Evolutionary conservation across 2,329 filamentous ascomycete species (phyloP).

Genomic region (Nemania serpens): DNA sequence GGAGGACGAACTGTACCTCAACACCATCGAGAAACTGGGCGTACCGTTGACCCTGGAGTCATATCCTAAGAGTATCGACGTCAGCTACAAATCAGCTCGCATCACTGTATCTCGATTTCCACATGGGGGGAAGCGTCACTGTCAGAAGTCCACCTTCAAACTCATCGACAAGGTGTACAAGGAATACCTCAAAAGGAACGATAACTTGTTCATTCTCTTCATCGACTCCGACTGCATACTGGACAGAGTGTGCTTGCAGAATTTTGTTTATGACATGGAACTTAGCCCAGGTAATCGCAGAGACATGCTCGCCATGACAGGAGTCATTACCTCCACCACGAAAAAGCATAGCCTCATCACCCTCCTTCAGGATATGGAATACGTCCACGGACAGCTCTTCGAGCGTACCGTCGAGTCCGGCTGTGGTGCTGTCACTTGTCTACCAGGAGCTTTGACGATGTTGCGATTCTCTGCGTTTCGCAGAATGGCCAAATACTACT

Average conservation of each 20-base stretch:
- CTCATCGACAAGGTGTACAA: conserved; percentile 92
- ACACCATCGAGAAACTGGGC: conserved; percentile 82
- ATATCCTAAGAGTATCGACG: conserved; percentile 89
- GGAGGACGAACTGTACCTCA: conserved; percentile 86
- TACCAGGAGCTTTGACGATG: conserved; percentile 94
- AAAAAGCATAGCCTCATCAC: conserved; percentile 88
- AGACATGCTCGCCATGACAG: conserved; percentile 97
- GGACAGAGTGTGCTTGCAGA: conserved; percentile 88
- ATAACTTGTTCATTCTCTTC: conserved; percentile 93
- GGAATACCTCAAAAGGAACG: conserved; percentile 82
- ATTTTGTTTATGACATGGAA: conserved; percentile 99
- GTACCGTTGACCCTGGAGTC: conserved; percentile 75
- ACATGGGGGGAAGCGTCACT: conserved; percentile 91
- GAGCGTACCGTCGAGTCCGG: conserved; percentile 94
- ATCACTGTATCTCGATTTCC: conserved; percentile 91
- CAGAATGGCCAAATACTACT: conserved; percentile 98
- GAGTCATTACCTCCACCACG: conserved; percentile 93
- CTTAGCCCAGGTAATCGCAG: conserved; percentile 88
- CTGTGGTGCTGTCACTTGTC: conserved; percentile 90
- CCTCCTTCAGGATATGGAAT: conserved; percentile 95
- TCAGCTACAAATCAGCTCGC: conserved; percentile 78
- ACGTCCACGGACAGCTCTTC: conserved; percentile 94
- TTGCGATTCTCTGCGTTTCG: conserved; percentile 94
- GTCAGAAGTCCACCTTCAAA: conserved; percentile 90
- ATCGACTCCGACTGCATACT: conserved; percentile 97